A percentile compares a stretch with the other conserved stretches of the same genome.
Conservation (phyloP, 139 green algal species). For the Micractinium conductrix region DNA sequence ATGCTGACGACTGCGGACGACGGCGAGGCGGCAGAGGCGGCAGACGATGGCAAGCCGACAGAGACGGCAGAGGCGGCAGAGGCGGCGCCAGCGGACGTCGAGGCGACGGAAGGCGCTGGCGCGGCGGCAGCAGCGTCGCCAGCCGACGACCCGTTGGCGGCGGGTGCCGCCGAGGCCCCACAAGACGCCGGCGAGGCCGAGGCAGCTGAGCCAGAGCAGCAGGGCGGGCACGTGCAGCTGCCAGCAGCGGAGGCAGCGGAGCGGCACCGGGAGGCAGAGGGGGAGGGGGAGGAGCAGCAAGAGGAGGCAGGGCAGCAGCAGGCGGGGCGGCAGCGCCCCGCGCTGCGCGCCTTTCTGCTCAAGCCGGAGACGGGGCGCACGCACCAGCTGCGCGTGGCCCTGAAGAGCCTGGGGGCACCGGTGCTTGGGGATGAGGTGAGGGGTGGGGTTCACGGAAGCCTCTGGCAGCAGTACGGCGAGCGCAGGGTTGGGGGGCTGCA, state of each 20-base stretch:
- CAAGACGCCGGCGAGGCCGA: neutral
- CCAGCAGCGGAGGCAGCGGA: neutral
- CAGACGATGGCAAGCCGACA: neutral
- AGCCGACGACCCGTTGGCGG: neutral
- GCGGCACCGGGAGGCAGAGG: neutral
- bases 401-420: conserved; percentile 46
- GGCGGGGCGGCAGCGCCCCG: neutral
- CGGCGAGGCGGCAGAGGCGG: neutral
- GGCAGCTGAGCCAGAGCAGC: neutral
- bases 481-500: too few species aligned
- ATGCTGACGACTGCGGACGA: too few species aligned
- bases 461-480: too few species aligned
- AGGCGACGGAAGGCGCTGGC: neutral
- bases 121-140: neutral
- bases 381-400: conserved; percentile 52
- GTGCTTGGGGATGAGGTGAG: conserved; percentile 47
- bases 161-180: neutral
- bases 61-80: neutral
- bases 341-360: conserved; percentile 38
- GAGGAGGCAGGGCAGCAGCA: neutral
- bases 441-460: too few species aligned
- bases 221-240: neutral
- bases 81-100: neutral
- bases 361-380: conserved; percentile 50
- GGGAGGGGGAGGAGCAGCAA: neutral